Evolutionary conservation across 1,139 yeast genomes (phyloP).

Genomic region (Meyerozyma carpophila): DNA sequence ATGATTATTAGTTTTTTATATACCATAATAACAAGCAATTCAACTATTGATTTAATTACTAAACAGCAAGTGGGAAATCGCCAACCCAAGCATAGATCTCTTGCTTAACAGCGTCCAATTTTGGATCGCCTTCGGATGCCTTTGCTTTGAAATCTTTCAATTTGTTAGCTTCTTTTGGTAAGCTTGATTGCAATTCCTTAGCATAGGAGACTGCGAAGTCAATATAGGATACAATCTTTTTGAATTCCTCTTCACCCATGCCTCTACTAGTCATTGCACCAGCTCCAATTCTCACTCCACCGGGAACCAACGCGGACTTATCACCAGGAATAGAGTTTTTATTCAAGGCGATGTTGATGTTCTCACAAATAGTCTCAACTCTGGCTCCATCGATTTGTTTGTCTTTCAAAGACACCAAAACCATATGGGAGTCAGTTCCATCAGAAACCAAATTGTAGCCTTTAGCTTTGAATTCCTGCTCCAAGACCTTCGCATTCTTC

Average conservation of each 20-base stretch:
- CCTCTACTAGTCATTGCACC: conserved; percentile 99
- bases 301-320: conserved; percentile 89
- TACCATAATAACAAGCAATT: neutral
- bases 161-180: conserved; percentile 86
- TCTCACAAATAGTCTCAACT: conserved; percentile 85
- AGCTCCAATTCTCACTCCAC: conserved; percentile 94
- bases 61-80: conserved; percentile 85
- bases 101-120: conserved; percentile 56
- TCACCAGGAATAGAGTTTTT: conserved; percentile 97
- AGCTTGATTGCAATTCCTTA: conserved; percentile 49
- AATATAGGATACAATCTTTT: conserved; percentile 71
- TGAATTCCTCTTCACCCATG: conserved; percentile 72
- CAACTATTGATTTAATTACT: conserved; percentile 9
- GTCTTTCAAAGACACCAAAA: conserved; percentile 77
- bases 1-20: neutral
- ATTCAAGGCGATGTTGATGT: conserved; percentile 88
- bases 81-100: conserved; percentile 93
- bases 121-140: conserved; percentile 64
- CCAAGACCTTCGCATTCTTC: conserved; percentile 74
- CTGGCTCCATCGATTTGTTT: conserved; percentile 93
- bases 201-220: conserved; percentile 72
- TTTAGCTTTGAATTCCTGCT: conserved; percentile 55
- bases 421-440: conserved; percentile 94
- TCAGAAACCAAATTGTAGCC: conserved; percentile 82
- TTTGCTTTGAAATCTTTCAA: conserved; percentile 89